These are phyloP conservation scores for Gracilaria domingensis DNA, from an alignment of 23 red algal species.

Conservation along the genomic window DNA sequence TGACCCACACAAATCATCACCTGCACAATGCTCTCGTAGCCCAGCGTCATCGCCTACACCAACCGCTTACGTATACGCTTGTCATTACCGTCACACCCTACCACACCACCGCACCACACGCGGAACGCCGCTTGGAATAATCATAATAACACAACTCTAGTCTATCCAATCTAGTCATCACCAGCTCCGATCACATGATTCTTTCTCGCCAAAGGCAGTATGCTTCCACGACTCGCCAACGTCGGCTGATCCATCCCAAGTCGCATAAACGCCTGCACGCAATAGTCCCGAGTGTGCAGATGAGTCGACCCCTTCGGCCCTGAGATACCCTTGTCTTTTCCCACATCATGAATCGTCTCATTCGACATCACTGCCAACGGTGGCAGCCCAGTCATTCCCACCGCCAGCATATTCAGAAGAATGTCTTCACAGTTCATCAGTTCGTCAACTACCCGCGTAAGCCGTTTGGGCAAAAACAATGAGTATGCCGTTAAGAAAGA, in stretches of 20 bases:
- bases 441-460: conserved; percentile 71
- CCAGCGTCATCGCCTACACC: no score
- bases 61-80: no score
- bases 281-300: conserved; percentile 29
- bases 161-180: conserved; percentile 5
- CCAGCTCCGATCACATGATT: conserved; percentile 50
- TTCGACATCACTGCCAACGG: conserved; percentile 73
- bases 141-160: not conserved
- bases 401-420: conserved; percentile 73
- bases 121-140: not conserved
- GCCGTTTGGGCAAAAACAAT: conserved; percentile 75
- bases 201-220: conserved; percentile 43
- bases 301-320: conserved; percentile 36
- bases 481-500: conserved; percentile 74
- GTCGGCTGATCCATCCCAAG: conserved; percentile 57
- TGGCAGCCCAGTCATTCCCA: conserved; percentile 68
- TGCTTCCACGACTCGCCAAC: conserved; percentile 36
- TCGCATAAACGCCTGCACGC: conserved; percentile 51
- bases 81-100: no score
- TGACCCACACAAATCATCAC: conserved; percentile 21
- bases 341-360: conserved; percentile 52
- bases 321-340: conserved; percentile 42
- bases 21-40: no score
- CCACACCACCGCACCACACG: no score
- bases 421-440: conserved; percentile 91